These are phyloP conservation scores for Flammula alnicola DNA, from an alignment of 1,284 basidiomycete species.

Conservation along the genomic window DNA sequence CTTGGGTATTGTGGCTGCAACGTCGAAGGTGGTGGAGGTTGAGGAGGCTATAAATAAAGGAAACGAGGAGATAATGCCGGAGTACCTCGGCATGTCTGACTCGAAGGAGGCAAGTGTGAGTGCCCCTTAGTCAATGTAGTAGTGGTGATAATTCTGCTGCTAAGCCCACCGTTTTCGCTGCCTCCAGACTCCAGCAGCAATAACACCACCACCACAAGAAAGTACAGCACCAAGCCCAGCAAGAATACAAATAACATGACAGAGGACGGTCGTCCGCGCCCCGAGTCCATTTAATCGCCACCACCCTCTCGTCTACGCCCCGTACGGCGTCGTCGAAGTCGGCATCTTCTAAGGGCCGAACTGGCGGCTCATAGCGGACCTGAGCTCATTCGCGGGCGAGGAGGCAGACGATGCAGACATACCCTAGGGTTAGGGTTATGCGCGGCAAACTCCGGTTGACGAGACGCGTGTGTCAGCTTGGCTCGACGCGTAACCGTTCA, in stretches of 20 bases:
- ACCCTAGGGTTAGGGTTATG: too few species aligned
- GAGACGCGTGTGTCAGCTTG: too few species aligned
- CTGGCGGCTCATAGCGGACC: neutral
- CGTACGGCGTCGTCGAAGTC: conserved; percentile 32
- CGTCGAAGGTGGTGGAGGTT: neutral
- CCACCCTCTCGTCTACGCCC: conserved; percentile 50
- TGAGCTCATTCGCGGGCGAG: neutral
- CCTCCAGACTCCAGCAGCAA: too few species aligned
- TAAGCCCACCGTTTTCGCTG: too few species aligned
- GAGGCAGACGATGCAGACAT: too few species aligned
- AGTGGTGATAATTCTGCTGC: too few species aligned
- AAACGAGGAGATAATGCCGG: conserved; percentile 18
- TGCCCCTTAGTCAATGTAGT: too few species aligned
- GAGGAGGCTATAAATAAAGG: neutral
- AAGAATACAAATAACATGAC: neutral
- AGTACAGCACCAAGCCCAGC: too few species aligned
- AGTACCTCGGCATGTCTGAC: conserved; percentile 14
- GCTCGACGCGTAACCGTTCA: too few species aligned
- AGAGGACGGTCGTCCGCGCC: conserved; percentile 12
- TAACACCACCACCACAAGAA: too few species aligned
- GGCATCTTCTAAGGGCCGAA: neutral
- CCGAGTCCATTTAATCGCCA: conserved; percentile 51
- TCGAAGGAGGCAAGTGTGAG: neutral
- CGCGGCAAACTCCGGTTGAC: too few species aligned
- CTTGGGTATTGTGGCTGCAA: conserved; percentile 9